Conservation (phyloP, 164 flowering plant genomes). For the Stephania yunnanensis region DNA sequence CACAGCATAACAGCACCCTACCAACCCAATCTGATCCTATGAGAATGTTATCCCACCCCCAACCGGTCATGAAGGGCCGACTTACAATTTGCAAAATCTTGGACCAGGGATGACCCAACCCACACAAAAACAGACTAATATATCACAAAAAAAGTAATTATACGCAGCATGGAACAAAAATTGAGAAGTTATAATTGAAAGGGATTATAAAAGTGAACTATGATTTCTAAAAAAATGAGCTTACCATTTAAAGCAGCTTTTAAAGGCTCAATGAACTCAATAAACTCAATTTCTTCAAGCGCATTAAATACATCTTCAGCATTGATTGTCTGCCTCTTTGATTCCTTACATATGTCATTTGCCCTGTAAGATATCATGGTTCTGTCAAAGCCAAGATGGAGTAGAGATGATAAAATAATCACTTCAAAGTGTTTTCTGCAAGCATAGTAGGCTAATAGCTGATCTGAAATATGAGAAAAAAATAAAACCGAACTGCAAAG, state of each 20-base stretch:
- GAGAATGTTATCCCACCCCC: too few relatives aligned
- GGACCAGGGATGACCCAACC: too few relatives aligned
- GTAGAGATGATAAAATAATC: neutral
- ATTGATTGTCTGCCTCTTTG: slow-evolving; percentile 78
- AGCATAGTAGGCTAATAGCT: neutral
- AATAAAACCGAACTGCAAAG: neutral
- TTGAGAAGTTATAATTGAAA: neutral
- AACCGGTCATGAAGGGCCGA: too few relatives aligned
- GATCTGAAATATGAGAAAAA: neutral
- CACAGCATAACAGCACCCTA: too few relatives aligned
- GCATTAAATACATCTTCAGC: slow-evolving; percentile 92
- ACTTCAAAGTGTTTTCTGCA: neutral
- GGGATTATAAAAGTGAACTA: neutral
- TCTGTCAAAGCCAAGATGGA: neutral
- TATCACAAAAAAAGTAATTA: too few relatives aligned
- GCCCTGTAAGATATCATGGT: slow-evolving; percentile 46
- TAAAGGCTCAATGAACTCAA: slow-evolving; percentile 69
- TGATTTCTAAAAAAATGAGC: slow-evolving; percentile 4
- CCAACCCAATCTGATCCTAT: too few relatives aligned
- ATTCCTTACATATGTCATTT: slow-evolving; percentile 83
- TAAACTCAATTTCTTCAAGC: slow-evolving; percentile 82
- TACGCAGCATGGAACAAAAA: neutral
- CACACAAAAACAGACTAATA: too few relatives aligned
- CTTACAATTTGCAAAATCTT: too few relatives aligned
- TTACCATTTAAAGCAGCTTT: slow-evolving; percentile 69